Evolutionary conservation across 148 eudicot species (phyloP), one percentile per base, ranked within the genome.

Genomic region (Spergularia marina): DNA sequence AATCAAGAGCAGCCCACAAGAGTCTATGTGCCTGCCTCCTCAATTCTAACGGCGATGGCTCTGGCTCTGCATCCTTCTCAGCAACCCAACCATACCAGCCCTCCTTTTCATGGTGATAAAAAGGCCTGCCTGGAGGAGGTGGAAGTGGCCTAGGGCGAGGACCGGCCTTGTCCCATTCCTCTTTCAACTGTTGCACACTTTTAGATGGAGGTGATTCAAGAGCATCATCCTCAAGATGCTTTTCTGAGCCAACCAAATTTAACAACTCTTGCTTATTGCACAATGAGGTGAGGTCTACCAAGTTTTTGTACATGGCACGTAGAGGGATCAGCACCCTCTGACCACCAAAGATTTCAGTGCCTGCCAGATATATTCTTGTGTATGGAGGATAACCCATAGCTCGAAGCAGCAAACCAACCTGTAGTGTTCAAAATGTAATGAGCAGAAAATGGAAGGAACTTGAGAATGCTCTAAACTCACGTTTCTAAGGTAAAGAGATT

Each of bases 111-210:
- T 95, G 97, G 53, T 34, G 92, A 85, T 95, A 95, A 67, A 91
- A 78, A 53, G 97, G 96, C 39, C 98, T 85, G 34, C 74, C 98
- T 15, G 98, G 98, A 74, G 98, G 97, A 25, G 98, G 98, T 64
- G 97, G 96, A 77, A 95, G 97, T 52, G 98, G 97, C 52, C 97
- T 86, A 47, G 98, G 98, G 16, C 98, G 96, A 54, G 98, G 97
- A 41, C 98, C 98, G 2, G 97, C 97, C 75, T 90, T 88, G 73
- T 90, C 82, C 98, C 98, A 95, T 57, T 90, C 98, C 72, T 87
- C 88, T 84, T 88, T 89, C 36, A 73, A 74, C 73, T 85, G 84
- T 58, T 85, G 78, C n/a, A 57, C 76, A 77, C 80, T 90, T 84
- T 89, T 92, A 58, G 84, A 73, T 40, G 89, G 89, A 81, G 83